phyloP scores from a whole-genome alignment of 345 rosid species.

The Acer campestre region DNA sequence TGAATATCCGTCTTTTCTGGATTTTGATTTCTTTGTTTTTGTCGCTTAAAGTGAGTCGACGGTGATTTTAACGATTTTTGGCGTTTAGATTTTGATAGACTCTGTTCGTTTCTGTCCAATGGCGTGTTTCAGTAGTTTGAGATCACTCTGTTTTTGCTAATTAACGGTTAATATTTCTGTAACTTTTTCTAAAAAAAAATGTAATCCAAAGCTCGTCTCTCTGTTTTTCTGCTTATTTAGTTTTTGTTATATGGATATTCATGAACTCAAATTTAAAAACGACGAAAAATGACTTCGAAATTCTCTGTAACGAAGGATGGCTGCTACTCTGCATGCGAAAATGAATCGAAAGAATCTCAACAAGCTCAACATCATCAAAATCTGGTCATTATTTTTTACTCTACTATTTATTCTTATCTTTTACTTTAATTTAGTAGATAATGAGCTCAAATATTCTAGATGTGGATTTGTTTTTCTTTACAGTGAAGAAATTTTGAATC shows the following conservation, averaged over 20 bases:
- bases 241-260: slow-evolving; percentile 10
- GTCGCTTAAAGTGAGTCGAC: not conserved
- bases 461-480: not conserved
- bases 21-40: not conserved
- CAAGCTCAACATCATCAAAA: slow-evolving; percentile 70
- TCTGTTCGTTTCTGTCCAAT: not conserved
- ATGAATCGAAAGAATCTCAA: slow-evolving; percentile 69
- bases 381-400: slow-evolving; percentile 51
- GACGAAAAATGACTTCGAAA: slow-evolving; percentile 5
- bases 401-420: not conserved
- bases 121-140: not conserved
- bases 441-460: slow-evolving; percentile 4
- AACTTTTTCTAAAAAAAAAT: too few species aligned
- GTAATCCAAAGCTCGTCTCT: not conserved
- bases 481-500: slow-evolving; percentile 93
- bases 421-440: not conserved
- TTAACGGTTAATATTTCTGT: too few species aligned
- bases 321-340: slow-evolving; percentile 84
- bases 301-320: slow-evolving; percentile 60
- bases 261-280: too few species aligned
- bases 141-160: too few species aligned
- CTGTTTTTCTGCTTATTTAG: slow-evolving; percentile 4
- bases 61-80: not conserved
- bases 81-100: too few species aligned
- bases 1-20: not conserved